Base-by-base conservation (phyloP, 805 yeast genomes). In the Wickerhamomyces bovis region DNA sequence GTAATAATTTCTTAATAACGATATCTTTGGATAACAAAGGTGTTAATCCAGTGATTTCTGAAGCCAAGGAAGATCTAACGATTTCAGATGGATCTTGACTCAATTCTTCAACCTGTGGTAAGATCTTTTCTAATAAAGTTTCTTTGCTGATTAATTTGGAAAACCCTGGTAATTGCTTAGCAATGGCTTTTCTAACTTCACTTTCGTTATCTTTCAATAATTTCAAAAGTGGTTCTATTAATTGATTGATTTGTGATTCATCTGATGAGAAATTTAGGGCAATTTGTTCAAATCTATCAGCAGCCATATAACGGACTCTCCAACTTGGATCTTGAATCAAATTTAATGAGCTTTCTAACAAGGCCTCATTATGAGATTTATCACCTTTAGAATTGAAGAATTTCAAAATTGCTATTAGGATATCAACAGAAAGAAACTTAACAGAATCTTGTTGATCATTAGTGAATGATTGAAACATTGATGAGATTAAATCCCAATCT, bases 221-320 rank as follows among this genome's bases (percentile, higher is more conserved):
- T 33, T 77, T 63, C 50, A 89, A 74, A 62, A 92, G 83, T 41
- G 89, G 85, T 36, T 73, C 75, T 16, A 66, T 55, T 58, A 83
- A 72, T 53, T 69, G 70, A 49, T 63, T 58, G 47, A 79, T 71
- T 53, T 81, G 83, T 26, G 72, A 68, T 36, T 76, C 78, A 43
- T 78, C 73, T 51, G 75, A 72, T 55, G 73, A 72, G 60, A 90
- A 82, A 53, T 80, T 81, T 16, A 68, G 56, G 2, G 95, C 88
- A 50, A 94, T 76, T 52, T 73, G 71, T 56, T 83, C 87, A 61
- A 89, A 90, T 58, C 89, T 77, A 64, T 92, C 97, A n/a, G 97
- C 96, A 30, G 96, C 95, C 83, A 94, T 89, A 68, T 92, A 94
- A 61, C 99, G 83, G 47, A 94, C 98, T 67, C 99, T 82, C 99